phyloP scores from a whole-genome alignment of 306 rosid genomes.

The Cucurbita pepo region DNA sequence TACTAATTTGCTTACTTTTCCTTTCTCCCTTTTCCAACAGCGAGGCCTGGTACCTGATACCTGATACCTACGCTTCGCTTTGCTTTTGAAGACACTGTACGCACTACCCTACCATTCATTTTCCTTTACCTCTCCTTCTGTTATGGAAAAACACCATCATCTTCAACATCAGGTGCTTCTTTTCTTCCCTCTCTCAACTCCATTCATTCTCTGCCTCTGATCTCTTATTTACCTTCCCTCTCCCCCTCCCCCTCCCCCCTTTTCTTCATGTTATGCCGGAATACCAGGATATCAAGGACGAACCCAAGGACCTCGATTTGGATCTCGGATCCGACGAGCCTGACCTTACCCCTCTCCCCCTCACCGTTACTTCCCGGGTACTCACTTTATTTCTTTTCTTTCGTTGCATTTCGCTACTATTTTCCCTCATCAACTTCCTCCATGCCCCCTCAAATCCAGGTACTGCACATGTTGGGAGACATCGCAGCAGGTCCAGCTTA shows the following conservation, averaged over 20 bases:
- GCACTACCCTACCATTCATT: neutral
- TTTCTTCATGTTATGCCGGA: neutral
- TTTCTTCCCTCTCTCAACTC: neutral
- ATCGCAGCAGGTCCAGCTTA: slow-evolving; percentile 65
- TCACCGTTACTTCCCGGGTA: slow-evolving; percentile 70
- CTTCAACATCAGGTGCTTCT: neutral
- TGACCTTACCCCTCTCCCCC: slow-evolving; percentile 54
- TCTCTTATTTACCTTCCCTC: neutral
- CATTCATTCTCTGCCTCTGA: neutral
- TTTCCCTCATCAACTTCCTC: neutral
- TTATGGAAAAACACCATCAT: neutral
- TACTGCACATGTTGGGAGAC: slow-evolving; percentile 79
- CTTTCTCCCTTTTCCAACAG: neutral
- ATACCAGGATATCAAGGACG: slow-evolving; percentile 37
- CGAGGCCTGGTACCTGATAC: neutral
- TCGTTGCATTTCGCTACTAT: neutral
- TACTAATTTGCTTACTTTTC: neutral
- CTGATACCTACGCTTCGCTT: too few relatives aligned
- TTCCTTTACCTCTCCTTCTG: neutral
- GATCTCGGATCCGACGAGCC: slow-evolving; percentile 32
- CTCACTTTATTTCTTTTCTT: neutral
- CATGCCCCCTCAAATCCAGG: slow-evolving; percentile 24
- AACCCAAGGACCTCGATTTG: slow-evolving; percentile 21
- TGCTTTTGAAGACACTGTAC: neutral
- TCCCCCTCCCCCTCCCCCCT: too few relatives aligned